These are phyloP conservation scores for Yamadazyma philogaea DNA, from an alignment of 805 yeast genomes.

Conservation along the genomic window DNA sequence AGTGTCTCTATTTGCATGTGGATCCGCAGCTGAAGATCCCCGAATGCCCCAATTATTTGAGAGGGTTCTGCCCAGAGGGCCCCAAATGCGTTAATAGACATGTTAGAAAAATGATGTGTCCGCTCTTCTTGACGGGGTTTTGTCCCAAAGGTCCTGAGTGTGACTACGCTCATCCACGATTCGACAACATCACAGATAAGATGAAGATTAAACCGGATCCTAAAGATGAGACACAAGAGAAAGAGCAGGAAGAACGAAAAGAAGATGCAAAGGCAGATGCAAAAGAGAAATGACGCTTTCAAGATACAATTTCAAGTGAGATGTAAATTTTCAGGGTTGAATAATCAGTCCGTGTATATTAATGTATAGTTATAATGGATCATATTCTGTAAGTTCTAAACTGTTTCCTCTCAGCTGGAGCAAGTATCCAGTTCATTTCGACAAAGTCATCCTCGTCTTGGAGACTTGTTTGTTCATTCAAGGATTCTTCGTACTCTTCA, in stretches of 20 bases:
- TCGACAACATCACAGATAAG: constrained; percentile 44
- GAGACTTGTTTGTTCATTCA: constrained; percentile 8
- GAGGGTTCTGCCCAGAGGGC: constrained; percentile 91
- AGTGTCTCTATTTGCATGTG: constrained; percentile 87
- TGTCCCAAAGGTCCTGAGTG: constrained; percentile 87
- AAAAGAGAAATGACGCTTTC: too few relatives aligned
- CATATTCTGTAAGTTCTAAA: constrained; percentile 58
- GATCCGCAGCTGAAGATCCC: constrained; percentile 90
- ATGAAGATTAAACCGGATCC: constrained; percentile 45
- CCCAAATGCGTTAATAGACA: constrained; percentile 83
- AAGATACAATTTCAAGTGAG: too few relatives aligned
- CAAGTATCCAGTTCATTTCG: constrained; percentile 65
- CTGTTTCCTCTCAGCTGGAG: constrained; percentile 68
- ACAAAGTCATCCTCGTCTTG: constrained; percentile 19
- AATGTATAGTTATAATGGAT: neutral
- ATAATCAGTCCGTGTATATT: neutral
- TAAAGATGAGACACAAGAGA: constrained; percentile 24
- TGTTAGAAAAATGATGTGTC: constrained; percentile 71
- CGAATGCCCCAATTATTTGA: constrained; percentile 75
- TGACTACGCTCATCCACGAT: constrained; percentile 79
- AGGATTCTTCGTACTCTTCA: constrained; percentile 42
- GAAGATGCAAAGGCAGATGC: too few relatives aligned
- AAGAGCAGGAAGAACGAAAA: constrained; percentile 9
- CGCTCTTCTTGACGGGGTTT: constrained; percentile 79
- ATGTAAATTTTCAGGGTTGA: neutral